Percentiles rank a stretch among this genome's conserved stretches.
Conservation (phyloP, 1,139 yeast genomes). For the Saccharomyces uvarum region DNA sequence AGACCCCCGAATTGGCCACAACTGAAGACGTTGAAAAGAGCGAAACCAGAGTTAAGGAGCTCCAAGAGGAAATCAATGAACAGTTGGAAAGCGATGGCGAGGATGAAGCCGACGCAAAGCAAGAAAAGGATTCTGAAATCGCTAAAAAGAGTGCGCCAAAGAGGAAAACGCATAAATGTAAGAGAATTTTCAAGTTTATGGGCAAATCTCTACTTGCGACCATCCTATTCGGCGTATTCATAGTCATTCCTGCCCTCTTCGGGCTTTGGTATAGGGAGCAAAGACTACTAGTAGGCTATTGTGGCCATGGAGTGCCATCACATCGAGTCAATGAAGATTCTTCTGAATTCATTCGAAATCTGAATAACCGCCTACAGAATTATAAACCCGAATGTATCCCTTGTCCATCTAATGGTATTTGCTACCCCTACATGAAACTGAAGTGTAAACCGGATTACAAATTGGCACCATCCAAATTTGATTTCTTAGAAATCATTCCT, state of each 20-base stretch:
- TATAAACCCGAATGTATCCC: slow-evolving; percentile 57
- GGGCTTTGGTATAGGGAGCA: slow-evolving; percentile 60
- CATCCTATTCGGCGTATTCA: slow-evolving; percentile 11
- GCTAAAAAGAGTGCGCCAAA: not conserved
- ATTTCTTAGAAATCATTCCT: slow-evolving; percentile 52
- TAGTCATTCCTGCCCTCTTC: slow-evolving; percentile 29
- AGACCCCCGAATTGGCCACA: slow-evolving; percentile 22
- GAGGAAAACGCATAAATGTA: not conserved
- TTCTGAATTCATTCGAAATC: not conserved
- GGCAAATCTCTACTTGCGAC: slow-evolving; percentile 11
- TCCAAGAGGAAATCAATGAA: not conserved
- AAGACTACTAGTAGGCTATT: slow-evolving; percentile 52
- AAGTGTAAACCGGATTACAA: slow-evolving; percentile 67
- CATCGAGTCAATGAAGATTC: slow-evolving; percentile 16
- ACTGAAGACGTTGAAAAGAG: slow-evolving; percentile 8
- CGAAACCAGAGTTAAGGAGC: not conserved
- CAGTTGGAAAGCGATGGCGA: not conserved
- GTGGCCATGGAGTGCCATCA: slow-evolving; percentile 49
- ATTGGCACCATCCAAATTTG: slow-evolving; percentile 47
- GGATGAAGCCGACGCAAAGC: not conserved
- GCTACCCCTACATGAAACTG: slow-evolving; percentile 51
- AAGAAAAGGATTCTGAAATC: not conserved
- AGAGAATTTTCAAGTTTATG: slow-evolving; percentile 4
- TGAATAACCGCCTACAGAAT: slow-evolving; percentile 14
- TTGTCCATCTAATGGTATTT: slow-evolving; percentile 79